These are phyloP conservation scores for Multifurca ochricompacta DNA, from an alignment of 768 basidiomycete species.

Conservation along the genomic window DNA sequence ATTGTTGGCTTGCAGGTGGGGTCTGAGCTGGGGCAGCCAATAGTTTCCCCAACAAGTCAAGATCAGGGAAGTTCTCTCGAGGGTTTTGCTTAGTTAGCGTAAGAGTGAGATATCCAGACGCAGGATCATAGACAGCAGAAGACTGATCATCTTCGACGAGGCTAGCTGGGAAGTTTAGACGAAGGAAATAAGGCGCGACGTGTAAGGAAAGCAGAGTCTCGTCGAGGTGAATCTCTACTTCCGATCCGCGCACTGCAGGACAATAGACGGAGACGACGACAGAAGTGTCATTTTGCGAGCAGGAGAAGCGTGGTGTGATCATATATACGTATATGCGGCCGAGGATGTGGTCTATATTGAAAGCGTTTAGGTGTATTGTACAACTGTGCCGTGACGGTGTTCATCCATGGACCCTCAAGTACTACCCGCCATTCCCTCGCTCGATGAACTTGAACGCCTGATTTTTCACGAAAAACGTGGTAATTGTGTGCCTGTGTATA, in stretches of 20 bases:
- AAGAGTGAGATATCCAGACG: slow-evolving; percentile 68
- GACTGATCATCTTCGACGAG: slow-evolving; percentile 62
- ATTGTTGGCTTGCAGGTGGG: slow-evolving; percentile 36
- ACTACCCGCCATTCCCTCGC: slow-evolving; percentile 60
- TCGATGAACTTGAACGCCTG: slow-evolving; percentile 67
- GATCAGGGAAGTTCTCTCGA: slow-evolving; percentile 64
- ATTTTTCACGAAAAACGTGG: slow-evolving; percentile 76
- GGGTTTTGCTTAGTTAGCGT: slow-evolving; percentile 60
- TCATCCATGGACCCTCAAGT: slow-evolving; percentile 26
- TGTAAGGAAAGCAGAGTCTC: slow-evolving; percentile 62
- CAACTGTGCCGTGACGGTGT: no score
- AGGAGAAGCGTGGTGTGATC: slow-evolving; percentile 74
- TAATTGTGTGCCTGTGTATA: slow-evolving; percentile 89
- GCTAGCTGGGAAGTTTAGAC: slow-evolving; percentile 63
- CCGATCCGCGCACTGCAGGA: slow-evolving; percentile 64
- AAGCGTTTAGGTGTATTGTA: no score
- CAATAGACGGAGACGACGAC: slow-evolving; percentile 58
- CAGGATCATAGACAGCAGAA: slow-evolving; percentile 67
- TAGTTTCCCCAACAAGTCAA: slow-evolving; percentile 72
- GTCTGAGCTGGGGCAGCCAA: slow-evolving; percentile 53
- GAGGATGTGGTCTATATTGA: not conserved
- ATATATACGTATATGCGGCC: slow-evolving; percentile 38
- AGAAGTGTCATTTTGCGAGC: slow-evolving; percentile 50
- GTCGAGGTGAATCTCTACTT: slow-evolving; percentile 73
- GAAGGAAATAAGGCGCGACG: slow-evolving; percentile 79